phyloP scores from a whole-genome alignment of 2,329 filamentous ascomycete species.

The Pseudogymnoascus sp. region DNA sequence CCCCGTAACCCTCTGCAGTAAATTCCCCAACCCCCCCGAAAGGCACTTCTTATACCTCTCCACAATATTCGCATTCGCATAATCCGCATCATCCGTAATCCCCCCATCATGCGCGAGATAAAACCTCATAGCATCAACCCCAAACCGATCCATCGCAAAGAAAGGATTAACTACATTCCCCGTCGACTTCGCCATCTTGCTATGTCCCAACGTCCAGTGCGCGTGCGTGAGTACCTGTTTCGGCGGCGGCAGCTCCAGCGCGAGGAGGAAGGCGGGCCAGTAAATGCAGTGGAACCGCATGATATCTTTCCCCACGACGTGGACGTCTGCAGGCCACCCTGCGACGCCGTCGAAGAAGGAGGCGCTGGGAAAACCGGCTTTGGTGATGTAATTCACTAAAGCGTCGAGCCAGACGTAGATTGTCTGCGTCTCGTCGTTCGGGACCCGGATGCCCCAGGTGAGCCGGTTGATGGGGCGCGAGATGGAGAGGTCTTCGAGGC shows the following conservation, averaged over 20 bases:
- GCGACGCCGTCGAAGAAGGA: constrained; percentile 52
- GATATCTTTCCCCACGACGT: constrained; percentile 95
- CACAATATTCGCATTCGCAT: constrained; percentile 70
- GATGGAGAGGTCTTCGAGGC: constrained; percentile 79
- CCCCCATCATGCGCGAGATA: constrained; percentile 78
- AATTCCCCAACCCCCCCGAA: constrained; percentile 70
- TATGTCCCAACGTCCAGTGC: constrained; percentile 86
- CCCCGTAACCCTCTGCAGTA: constrained; percentile 61
- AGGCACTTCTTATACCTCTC: constrained; percentile 72
- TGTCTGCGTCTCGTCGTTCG: constrained; percentile 74
- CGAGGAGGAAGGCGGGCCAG: constrained; percentile 94
- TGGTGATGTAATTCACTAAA: constrained; percentile 86
- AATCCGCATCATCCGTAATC: constrained; percentile 69
- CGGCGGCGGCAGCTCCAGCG: constrained; percentile 69
- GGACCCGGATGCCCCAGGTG: constrained; percentile 82
- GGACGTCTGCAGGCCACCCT: constrained; percentile 85
- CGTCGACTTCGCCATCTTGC: constrained; percentile 94
- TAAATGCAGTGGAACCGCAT: constrained; percentile 94
- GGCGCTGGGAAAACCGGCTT: constrained; percentile 74
- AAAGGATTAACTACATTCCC: constrained; percentile 95
- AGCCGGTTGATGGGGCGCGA: constrained; percentile 73
- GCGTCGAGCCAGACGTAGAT: constrained; percentile 99
- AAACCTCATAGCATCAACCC: constrained; percentile 78
- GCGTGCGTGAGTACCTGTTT: constrained; percentile 78
- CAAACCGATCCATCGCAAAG: constrained; percentile 81